phyloP scores from a whole-genome alignment of 129 eudicot genomes.

The Deinandra increscens region DNA sequence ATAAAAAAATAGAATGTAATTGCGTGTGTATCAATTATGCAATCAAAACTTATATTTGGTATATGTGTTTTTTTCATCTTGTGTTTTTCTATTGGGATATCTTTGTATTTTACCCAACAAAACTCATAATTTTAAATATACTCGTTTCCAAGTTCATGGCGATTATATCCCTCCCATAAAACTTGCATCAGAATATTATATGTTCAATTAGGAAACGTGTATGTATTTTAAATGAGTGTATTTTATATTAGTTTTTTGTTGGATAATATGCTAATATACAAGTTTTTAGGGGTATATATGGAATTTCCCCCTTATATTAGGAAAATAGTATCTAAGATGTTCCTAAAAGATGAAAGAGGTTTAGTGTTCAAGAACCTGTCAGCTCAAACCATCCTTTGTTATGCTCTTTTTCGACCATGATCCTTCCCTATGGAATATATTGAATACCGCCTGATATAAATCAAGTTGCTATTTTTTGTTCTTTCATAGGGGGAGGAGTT shows the following conservation, averaged over 20 bases:
- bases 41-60: no score
- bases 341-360: no score
- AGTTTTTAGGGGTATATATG: no score
- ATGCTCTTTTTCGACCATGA: no score
- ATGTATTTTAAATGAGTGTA: background rate
- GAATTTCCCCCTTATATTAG: no score
- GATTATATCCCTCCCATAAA: background rate
- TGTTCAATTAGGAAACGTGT: background rate
- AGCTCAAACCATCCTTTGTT: no score
- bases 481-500: constrained; percentile 78
- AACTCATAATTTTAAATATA: background rate
- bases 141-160: background rate
- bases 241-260: background rate
- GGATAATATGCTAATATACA: no score
- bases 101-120: background rate
- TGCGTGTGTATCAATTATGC: no score
- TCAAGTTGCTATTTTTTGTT: background rate
- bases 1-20: no score
- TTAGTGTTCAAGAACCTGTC: no score
- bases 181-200: background rate
- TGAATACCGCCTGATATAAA: background rate
- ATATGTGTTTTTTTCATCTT: background rate
- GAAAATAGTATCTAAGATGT: no score
- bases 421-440: background rate
- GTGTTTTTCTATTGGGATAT: background rate